A percentile compares a stretch with the other conserved stretches of the same genome.
These are phyloP conservation scores for Pythium sp. DNA, from an alignment of 352 stramenopile genomes.

Conservation along the genomic window DNA sequence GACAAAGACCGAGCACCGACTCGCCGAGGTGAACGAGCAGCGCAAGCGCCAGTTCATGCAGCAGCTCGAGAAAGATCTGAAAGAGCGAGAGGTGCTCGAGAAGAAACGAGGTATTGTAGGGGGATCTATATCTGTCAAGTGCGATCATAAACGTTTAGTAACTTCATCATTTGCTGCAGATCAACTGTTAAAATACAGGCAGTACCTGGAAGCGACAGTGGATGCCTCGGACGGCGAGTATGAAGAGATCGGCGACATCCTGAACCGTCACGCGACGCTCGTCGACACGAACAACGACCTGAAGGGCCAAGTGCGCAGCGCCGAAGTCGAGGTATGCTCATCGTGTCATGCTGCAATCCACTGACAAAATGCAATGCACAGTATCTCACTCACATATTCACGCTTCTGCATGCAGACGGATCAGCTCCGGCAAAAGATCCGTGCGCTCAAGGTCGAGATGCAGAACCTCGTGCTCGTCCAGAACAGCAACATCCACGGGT, in stretches of 20 bases:
- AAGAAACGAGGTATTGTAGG: conserved; percentile 44
- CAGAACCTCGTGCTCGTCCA: conserved; percentile 83
- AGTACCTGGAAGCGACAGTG: conserved; percentile 82
- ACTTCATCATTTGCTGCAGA: conserved; percentile 16
- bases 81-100: conserved; percentile 64
- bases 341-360: not conserved
- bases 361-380: too few relatives aligned
- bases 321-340: conserved; percentile 50
- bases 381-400: not conserved
- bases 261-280: conserved; percentile 84
- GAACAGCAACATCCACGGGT: conserved; percentile 81
- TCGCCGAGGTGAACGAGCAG: conserved; percentile 71
- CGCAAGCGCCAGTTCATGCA: conserved; percentile 71
- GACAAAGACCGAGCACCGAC: conserved; percentile 78
- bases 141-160: not conserved
- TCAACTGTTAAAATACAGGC: conserved; percentile 79
- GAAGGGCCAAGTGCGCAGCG: conserved; percentile 59
- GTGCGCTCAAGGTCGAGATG: conserved; percentile 76
- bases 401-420: conserved; percentile 37
- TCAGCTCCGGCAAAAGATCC: conserved; percentile 70
- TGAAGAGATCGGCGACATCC: conserved; percentile 81
- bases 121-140: not conserved
- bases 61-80: conserved; percentile 72
- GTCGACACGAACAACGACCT: conserved; percentile 88
- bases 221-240: conserved; percentile 82